These are phyloP conservation scores for Teunomyces funiuensis DNA, from an alignment of 805 yeast species.

Conservation along the genomic window DNA sequence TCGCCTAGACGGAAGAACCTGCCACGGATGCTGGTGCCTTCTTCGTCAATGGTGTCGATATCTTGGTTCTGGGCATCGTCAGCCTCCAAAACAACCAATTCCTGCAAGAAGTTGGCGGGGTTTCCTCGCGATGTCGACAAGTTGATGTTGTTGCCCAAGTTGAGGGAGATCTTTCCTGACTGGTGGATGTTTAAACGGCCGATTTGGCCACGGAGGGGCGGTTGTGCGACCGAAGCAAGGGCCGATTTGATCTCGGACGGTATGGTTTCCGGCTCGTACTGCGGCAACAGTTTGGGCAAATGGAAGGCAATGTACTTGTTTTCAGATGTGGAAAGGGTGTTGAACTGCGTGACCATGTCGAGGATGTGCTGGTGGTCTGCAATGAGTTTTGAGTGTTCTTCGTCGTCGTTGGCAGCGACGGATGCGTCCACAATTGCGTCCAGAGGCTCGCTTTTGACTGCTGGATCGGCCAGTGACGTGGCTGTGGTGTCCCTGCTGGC, in stretches of 20 bases:
- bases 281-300: slow-evolving; percentile 48
- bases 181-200: slow-evolving; percentile 77
- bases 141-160: slow-evolving; percentile 66
- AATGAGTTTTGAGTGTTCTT: slow-evolving; percentile 30
- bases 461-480: background rate
- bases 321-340: slow-evolving; percentile 16
- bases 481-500: slow-evolving; percentile 17
- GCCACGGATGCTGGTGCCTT: slow-evolving; percentile 20
- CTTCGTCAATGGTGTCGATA: slow-evolving; percentile 25
- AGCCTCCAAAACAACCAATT: slow-evolving; percentile 48
- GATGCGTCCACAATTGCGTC: slow-evolving; percentile 18
- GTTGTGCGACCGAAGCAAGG: slow-evolving; percentile 1
- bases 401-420: background rate
- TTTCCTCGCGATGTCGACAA: slow-evolving; percentile 71
- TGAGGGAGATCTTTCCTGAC: slow-evolving; percentile 78
- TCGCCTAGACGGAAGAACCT: slow-evolving; percentile 51
- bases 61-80: slow-evolving; percentile 19
- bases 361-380: slow-evolving; percentile 33
- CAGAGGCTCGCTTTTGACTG: slow-evolving; percentile 29
- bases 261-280: slow-evolving; percentile 19
- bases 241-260: slow-evolving; percentile 3
- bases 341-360: slow-evolving; percentile 26
- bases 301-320: slow-evolving; percentile 43
- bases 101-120: slow-evolving; percentile 68
- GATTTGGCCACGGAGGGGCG: slow-evolving; percentile 50